Percentiles rank a stretch among this genome's conserved stretches.
phyloP scores from a whole-genome alignment of 1,139 yeast genomes.

The Hansenula lynferdii region DNA sequence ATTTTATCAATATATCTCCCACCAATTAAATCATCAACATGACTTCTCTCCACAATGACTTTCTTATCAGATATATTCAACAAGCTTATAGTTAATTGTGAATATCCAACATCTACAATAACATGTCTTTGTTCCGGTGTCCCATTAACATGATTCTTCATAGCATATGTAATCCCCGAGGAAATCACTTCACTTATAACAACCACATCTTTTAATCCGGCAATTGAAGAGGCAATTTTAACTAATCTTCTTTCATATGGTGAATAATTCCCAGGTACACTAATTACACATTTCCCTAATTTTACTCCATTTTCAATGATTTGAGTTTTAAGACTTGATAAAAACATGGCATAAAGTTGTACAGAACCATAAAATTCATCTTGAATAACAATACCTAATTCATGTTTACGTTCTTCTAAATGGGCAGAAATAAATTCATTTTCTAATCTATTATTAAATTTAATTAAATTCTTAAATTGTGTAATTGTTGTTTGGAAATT shows the following conservation, averaged over 20 bases:
- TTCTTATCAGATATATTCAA: not conserved
- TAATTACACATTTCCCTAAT: conserved; percentile 3
- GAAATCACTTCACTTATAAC: not conserved
- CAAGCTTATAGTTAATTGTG: not conserved
- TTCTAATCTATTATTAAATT: not conserved
- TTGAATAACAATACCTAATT: not conserved
- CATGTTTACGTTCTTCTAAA: not conserved
- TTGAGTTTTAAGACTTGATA: conserved; percentile 52
- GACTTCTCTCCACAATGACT: not conserved
- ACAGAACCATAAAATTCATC: not conserved
- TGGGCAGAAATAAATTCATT: not conserved
- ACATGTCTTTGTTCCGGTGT: not conserved
- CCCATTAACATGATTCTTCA: not conserved
- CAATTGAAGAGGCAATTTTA: not conserved
- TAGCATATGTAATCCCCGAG: conserved; percentile 1
- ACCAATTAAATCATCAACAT: not conserved
- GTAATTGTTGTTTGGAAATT: not conserved
- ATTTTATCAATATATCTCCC: conserved; percentile 4
- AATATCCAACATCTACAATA: conserved; percentile 5
- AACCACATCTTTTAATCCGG: not conserved
- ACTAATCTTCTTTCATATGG: not conserved
- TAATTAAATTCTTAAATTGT: conserved; percentile 1
- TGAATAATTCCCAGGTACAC: not conserved
- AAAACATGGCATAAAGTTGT: conserved; percentile 1
- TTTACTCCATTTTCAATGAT: conserved; percentile 53